Percentiles rank a stretch among this genome's conserved stretches.
Evolutionary conservation across 768 basidiomycete genomes (phyloP).

Genomic region (Tephrocybe rancida): DNA sequence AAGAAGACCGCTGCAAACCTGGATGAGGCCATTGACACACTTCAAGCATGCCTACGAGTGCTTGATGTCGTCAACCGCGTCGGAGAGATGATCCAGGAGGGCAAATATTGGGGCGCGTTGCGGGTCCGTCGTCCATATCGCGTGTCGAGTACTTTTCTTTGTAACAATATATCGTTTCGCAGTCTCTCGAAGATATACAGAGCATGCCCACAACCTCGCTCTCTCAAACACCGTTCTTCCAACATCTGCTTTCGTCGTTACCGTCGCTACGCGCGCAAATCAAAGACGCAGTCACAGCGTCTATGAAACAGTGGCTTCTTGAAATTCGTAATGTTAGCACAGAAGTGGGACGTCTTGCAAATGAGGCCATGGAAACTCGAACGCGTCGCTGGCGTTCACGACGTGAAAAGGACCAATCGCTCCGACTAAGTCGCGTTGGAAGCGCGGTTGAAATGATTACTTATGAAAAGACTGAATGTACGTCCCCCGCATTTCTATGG

Average conservation of each 20-base stretch:
- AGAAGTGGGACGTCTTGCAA: slow-evolving; percentile 82
- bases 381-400: slow-evolving; percentile 81
- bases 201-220: slow-evolving; percentile 86
- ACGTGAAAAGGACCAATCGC: slow-evolving; percentile 81
- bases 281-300: slow-evolving; percentile 91
- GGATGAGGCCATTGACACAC: slow-evolving; percentile 94
- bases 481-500: slow-evolving; percentile 30
- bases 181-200: slow-evolving; percentile 97
- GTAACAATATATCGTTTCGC: slow-evolving; percentile 28
- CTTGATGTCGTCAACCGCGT: slow-evolving; percentile 93
- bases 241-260: slow-evolving; percentile 87
- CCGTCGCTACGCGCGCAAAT: slow-evolving; percentile 90
- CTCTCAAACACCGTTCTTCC: slow-evolving; percentile 91
- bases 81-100: slow-evolving; percentile 89
- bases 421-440: slow-evolving; percentile 78
- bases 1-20: slow-evolving; percentile 93
- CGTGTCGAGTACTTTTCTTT: slow-evolving; percentile 32
- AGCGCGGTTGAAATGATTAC: slow-evolving; percentile 92
- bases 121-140: slow-evolving; percentile 65
- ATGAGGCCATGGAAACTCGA: slow-evolving; percentile 88
- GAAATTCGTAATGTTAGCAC: slow-evolving; percentile 91
- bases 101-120: slow-evolving; percentile 96
- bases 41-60: slow-evolving; percentile 91
- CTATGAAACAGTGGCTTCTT: slow-evolving; percentile 95
- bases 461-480: slow-evolving; percentile 94